phyloP scores from a whole-genome alignment of 2,329 filamentous ascomycete genomes.

The Phaeosphaeria sp. region DNA sequence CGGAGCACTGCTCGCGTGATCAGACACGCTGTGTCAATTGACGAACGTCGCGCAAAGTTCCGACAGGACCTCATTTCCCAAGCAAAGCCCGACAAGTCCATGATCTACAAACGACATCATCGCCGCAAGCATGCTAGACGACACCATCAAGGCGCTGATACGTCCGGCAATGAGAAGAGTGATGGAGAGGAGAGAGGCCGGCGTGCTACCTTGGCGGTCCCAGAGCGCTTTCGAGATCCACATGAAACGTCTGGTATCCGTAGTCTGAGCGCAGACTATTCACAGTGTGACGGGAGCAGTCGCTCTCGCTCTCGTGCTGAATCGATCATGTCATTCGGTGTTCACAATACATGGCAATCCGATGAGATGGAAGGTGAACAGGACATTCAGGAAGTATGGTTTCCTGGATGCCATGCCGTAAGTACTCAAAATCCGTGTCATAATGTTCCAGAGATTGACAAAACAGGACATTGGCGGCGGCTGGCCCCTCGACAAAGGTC shows the following conservation, averaged over 20 bases:
- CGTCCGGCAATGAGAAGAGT: constrained; percentile 18
- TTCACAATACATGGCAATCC: constrained; percentile 26
- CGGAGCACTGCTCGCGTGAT: constrained; percentile 65
- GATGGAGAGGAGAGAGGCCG: constrained; percentile 22
- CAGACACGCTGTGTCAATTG: constrained; percentile 73
- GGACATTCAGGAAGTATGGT: constrained; percentile 83
- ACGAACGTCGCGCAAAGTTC: constrained; percentile 75
- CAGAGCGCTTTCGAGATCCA: constrained; percentile 37
- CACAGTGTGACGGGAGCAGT: constrained; percentile 16
- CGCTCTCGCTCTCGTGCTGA: constrained; percentile 27
- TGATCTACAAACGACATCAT: constrained; percentile 37
- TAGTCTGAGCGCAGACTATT: constrained; percentile 39
- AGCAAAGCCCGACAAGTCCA: constrained; percentile 37
- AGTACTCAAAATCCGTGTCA: constrained; percentile 9
- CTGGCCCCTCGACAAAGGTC: constrained; percentile 66
- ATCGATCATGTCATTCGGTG: constrained; percentile 42
- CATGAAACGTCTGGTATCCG: constrained; percentile 46
- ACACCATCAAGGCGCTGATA: constrained; percentile 16
- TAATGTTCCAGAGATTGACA: constrained; percentile 14
- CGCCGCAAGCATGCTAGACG: constrained; percentile 24
- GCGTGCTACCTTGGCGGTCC: constrained; percentile 35
- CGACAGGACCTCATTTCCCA: constrained; percentile 70
- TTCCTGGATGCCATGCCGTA: constrained; percentile 75
- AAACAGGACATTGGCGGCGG: constrained; percentile 74
- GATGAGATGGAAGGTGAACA: constrained; percentile 60